Base-by-base conservation (phyloP, 2,329 filamentous ascomycete species). In the Pseudopithomyces maydicus region DNA sequence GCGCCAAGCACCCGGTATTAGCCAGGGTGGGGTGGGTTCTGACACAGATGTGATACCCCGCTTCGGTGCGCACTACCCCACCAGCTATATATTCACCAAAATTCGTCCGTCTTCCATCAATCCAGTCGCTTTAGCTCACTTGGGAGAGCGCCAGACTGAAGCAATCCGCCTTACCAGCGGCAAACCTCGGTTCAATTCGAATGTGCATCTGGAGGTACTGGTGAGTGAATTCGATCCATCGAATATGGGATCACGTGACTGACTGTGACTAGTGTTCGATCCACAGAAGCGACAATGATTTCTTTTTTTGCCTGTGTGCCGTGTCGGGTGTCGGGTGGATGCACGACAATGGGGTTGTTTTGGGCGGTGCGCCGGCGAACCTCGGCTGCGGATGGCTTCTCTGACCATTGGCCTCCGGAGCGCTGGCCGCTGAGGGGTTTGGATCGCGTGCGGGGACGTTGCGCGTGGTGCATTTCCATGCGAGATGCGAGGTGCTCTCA, bases 91-190 rank as follows among this genome's bases (percentile, higher is more conserved):
- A 29, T 29, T 5, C 26, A 29, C 26, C 4, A 29, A 4, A 29
- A 15, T 38, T 5, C 11, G 3, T 38, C n/a, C 11, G 3, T 12
- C n/a, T 26, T 3, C 5, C 23, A 45, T 45, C 43, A 45, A 32
- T n/a, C 35, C 33, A 49, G 54, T 52, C 47, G 54, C 54, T 56
- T 56, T 56, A 56, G 54, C 54, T 56, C 54, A 56, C 54, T 56
- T 56, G 54, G 54, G 54, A 56, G 54, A 56, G 54, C 54, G 54
- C 54, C 54, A 56, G 54, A 56, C 54, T 56, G 54, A 56, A 56
- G 54, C 48, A 56, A 56, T 56, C 47, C 47, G 48, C 29, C 20
- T 43, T n/a, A n/a, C n/a, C 15, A 42, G 23, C 49, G 42, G 48
- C 54, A 56, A 56, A 52, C 54, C 47, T 56, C 41, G 53, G 54